Evolutionary conservation across 306 rosid genomes (phyloP).

Genomic region (Benincasa hispida): DNA sequence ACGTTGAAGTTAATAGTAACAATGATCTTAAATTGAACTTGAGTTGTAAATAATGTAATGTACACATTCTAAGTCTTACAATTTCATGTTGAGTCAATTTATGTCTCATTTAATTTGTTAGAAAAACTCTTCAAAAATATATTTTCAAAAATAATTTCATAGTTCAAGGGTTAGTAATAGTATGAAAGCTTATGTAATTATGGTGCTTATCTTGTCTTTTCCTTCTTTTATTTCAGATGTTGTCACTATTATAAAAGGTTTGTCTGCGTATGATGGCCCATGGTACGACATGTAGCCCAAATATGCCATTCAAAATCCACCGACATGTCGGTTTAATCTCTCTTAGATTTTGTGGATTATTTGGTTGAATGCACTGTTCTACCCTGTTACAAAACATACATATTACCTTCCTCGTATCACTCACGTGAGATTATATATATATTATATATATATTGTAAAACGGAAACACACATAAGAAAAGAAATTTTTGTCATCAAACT

Average conservation of each 20-base stretch:
- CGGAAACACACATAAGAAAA: not conserved
- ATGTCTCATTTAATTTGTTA: no score
- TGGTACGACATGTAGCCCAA: conserved; percentile 7
- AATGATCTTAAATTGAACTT: no score
- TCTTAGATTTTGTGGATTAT: not conserved
- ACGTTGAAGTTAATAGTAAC: no score
- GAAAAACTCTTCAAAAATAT: no score
- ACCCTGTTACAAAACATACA: no score
- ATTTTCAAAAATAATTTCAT: no score
- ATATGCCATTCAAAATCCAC: not conserved
- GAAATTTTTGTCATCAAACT: no score
- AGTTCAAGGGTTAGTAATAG: no score
- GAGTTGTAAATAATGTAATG: no score
- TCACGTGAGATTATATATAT: not conserved
- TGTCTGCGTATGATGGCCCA: not conserved
- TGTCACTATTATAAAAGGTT: not conserved
- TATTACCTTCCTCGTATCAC: not conserved
- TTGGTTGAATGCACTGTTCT: not conserved
- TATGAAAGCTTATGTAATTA: no score
- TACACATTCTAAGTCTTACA: no score
- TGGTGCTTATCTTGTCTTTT: not conserved
- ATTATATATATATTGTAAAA: not conserved
- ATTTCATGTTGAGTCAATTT: no score
- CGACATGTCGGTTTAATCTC: not conserved
- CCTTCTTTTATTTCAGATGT: not conserved